Percentiles rank a stretch among this genome's conserved stretches.
Conservation (phyloP, 1,284 basidiomycete genomes). For the Leccinum solheimii region DNA sequence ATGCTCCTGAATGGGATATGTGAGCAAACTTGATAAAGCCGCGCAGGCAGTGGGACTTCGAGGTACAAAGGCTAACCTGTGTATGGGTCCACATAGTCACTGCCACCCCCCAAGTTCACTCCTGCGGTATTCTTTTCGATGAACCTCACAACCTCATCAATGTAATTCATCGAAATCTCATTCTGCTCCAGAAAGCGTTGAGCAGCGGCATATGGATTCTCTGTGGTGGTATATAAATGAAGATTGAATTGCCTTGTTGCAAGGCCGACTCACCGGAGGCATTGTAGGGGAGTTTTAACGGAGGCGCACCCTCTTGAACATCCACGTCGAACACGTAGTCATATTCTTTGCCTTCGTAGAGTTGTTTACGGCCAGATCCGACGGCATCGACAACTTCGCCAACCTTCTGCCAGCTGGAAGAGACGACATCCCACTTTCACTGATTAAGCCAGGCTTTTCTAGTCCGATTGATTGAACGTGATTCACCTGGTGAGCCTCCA, state of each 20-base stretch:
- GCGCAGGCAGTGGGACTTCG: conserved; percentile 14
- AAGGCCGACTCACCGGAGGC: conserved; percentile 59
- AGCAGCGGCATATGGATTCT: conserved; percentile 91
- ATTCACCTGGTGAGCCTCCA: conserved; percentile 85
- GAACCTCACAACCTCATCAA: conserved; percentile 91
- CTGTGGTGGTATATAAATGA: conserved; percentile 42
- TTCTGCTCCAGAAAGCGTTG: conserved; percentile 86
- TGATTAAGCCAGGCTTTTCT: conserved; percentile 1
- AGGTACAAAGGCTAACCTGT: conserved; percentile 59
- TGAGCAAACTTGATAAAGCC: conserved; percentile 3
- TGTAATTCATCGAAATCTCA: conserved; percentile 80
- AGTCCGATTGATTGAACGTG: background rate
- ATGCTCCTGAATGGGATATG: conserved; percentile 34
- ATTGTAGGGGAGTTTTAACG: conserved; percentile 95
- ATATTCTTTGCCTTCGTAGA: conserved; percentile 91
- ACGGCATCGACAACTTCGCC: conserved; percentile 96
- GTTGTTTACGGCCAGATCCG: conserved; percentile 82
- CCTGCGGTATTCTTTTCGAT: conserved; percentile 91
- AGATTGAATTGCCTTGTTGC: conserved; percentile 5
- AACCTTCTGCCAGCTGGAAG: conserved; percentile 84
- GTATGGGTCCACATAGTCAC: conserved; percentile 84
- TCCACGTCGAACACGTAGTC: conserved; percentile 99
- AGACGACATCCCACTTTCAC: conserved; percentile 72
- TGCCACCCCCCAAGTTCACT: conserved; percentile 62
- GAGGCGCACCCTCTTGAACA: conserved; percentile 88